phyloP scores from a whole-genome alignment of 768 basidiomycete species.

The Agrocybe pediades region DNA sequence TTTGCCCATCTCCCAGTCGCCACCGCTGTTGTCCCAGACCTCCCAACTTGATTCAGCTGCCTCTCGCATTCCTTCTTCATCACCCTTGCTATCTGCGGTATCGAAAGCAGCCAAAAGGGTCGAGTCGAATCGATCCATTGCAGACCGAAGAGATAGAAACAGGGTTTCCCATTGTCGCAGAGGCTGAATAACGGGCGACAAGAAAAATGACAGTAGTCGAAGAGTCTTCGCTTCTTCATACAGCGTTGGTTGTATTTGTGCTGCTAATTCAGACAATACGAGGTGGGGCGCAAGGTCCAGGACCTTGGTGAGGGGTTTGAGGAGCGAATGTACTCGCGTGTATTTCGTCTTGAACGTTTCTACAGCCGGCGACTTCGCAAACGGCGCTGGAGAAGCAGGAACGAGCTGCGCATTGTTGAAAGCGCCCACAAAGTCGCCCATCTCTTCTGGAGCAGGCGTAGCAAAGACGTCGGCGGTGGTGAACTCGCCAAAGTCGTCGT shows the following conservation, averaged over 20 bases:
- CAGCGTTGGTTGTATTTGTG: conserved; percentile 44
- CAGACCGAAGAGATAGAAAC: conserved; percentile 65
- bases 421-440: conserved; percentile 37
- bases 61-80: conserved; percentile 79
- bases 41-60: conserved; percentile 87
- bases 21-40: conserved; percentile 53
- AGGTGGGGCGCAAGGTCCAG: conserved; percentile 67
- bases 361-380: conserved; percentile 26
- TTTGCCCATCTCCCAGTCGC: conserved; percentile 91
- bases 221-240: conserved; percentile 67
- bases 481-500: conserved; percentile 93
- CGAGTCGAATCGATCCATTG: conserved; percentile 89
- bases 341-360: conserved; percentile 56
- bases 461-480: conserved; percentile 45
- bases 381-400: conserved; percentile 17
- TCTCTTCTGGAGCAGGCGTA: conserved; percentile 36
- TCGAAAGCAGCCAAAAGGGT: conserved; percentile 88
- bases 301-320: conserved; percentile 59
- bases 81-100: conserved; percentile 69
- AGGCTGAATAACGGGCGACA: conserved; percentile 73
- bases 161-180: conserved; percentile 66
- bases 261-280: conserved; percentile 59
- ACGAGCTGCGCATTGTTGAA: conserved; percentile 15
- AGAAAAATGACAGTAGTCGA: conserved; percentile 71
- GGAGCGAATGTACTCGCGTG: conserved; percentile 62